These are phyloP conservation scores for Xylaria sp. DNA, from an alignment of 2,329 filamentous ascomycete species.

Conservation along the genomic window DNA sequence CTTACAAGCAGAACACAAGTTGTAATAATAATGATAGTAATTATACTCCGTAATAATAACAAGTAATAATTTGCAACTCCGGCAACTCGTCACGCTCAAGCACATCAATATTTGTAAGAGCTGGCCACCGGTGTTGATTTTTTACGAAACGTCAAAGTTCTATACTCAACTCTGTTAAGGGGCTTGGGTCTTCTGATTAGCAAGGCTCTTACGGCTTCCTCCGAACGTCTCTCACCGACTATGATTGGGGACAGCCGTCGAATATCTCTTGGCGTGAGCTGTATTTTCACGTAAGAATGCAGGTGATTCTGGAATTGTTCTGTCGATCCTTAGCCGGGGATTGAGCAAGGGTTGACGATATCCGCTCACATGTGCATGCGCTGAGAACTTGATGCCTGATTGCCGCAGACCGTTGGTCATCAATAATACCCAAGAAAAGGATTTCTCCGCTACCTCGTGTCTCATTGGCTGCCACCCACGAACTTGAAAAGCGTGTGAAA, in stretches of 20 bases:
- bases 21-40: no score
- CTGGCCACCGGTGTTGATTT: not conserved
- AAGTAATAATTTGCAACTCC: not conserved
- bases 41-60: no score
- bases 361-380: not conserved
- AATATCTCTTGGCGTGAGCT: not conserved
- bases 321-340: not conserved
- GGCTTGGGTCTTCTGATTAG: not conserved
- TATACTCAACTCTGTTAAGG: not conserved
- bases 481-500: not conserved
- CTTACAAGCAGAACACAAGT: not conserved
- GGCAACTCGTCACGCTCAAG: not conserved
- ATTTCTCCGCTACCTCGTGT: conserved; percentile 2
- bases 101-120: not conserved
- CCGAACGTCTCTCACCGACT: not conserved
- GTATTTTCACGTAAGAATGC: conserved; percentile 4
- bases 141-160: not conserved
- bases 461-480: conserved; percentile 5
- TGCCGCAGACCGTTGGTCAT: not conserved
- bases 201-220: not conserved
- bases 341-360: not conserved
- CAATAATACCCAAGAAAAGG: not conserved
- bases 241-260: not conserved
- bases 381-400: not conserved
- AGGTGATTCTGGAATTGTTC: not conserved